Conservation (phyloP, 176 grass and related monocot species). For the Oryza meridionalis region DNA sequence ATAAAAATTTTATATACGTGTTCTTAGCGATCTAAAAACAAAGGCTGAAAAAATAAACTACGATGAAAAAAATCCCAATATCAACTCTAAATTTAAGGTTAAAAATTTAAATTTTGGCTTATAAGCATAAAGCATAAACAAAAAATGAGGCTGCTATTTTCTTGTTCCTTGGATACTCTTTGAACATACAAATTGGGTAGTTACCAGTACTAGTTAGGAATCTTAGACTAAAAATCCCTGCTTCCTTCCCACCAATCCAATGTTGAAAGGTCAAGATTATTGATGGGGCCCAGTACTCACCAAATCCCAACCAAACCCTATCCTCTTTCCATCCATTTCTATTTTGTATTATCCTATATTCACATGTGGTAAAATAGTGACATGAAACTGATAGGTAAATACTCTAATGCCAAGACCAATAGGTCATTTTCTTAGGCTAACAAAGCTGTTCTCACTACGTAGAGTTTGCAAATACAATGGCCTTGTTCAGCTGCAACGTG, state of each 20-base stretch:
- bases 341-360: conserved; percentile 40
- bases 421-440: conserved; percentile 30
- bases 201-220: conserved; percentile 9
- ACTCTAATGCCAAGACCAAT: neutral
- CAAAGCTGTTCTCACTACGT: neutral
- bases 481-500: no score
- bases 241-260: conserved; percentile 38
- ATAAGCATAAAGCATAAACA: no score
- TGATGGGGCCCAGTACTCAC: conserved; percentile 17
- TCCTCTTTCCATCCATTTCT: conserved; percentile 25
- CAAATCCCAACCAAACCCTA: conserved; percentile 46
- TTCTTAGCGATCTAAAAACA: no score
- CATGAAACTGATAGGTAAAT: conserved; percentile 20
- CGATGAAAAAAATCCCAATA: no score
- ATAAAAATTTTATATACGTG: no score
- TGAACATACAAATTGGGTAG: neutral
- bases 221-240: conserved; percentile 22
- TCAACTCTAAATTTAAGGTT: no score
- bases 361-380: conserved; percentile 45
- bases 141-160: neutral
- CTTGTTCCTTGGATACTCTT: conserved; percentile 1
- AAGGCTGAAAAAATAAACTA: no score
- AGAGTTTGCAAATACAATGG: neutral
- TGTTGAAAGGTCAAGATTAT: conserved; percentile 38
- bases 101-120: no score